phyloP scores from a whole-genome alignment of 345 rosid species.

The Garcia nutans region DNA sequence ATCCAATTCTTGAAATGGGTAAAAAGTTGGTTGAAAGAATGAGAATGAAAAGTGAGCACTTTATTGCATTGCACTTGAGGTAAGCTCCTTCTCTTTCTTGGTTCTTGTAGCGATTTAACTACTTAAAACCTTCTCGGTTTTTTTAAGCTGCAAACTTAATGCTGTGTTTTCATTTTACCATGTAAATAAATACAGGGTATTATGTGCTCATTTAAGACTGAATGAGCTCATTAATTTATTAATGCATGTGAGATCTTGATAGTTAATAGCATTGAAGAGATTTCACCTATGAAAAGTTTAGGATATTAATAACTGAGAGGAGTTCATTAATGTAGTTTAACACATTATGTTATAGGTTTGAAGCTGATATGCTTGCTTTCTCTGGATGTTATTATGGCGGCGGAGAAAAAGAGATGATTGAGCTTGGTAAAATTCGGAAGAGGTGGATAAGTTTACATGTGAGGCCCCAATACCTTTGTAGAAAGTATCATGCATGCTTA shows the following conservation, averaged over 20 bases:
- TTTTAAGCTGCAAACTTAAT: not conserved
- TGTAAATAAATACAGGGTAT: not conserved
- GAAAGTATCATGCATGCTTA: not conserved
- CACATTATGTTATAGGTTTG: constrained; percentile 55
- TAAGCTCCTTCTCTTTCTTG: constrained; percentile 17
- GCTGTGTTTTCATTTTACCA: not conserved
- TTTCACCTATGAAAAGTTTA: not conserved
- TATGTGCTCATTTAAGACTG: not conserved
- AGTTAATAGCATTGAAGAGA: not conserved
- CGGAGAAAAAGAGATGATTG: constrained; percentile 70
- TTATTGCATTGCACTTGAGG: constrained; percentile 91
- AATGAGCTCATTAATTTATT: not conserved
- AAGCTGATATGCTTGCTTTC: constrained; percentile 97
- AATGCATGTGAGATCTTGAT: not conserved
- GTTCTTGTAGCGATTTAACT: not conserved
- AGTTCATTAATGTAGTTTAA: constrained; percentile 8
- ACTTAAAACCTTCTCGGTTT: not conserved
- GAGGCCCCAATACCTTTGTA: constrained; percentile 26
- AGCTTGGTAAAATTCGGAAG: constrained; percentile 72
- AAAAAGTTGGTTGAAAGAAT: constrained; percentile 61
- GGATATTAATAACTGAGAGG: not conserved
- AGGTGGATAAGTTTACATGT: constrained; percentile 90
- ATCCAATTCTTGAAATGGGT: constrained; percentile 63
- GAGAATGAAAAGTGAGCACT: constrained; percentile 63
- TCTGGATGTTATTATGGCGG: constrained; percentile 95